Base-by-base conservation (phyloP, 1,284 basidiomycete genomes). In the Leccinum glutinopallens region DNA sequence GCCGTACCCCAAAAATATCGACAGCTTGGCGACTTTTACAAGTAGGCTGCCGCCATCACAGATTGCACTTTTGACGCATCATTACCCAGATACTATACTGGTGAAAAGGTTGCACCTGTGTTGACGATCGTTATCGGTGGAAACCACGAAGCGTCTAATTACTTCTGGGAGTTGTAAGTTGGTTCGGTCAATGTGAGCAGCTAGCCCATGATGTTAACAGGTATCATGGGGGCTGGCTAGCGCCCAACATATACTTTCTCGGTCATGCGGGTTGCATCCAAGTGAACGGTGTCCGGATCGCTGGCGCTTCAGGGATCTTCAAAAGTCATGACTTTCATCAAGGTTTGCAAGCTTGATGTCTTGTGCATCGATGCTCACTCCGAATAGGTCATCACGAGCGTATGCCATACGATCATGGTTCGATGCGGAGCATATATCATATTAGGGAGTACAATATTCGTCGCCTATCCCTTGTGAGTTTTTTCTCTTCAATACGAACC, bases 91-190 rank as follows among this genome's bases (percentile, higher is more conserved):
- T 97, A 98, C 76, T 99, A 98, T 75, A 89, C 88, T 0, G 94
- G 95, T 2, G 82, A 91, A 71, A 89, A 84, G 69, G 80, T 74
- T 7, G 97, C 97, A 0, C 96, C 96, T 0, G 78, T 97, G 6
- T 79, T 98, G 72, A 99, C 97, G 0, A 82, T 99, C 37, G 89
- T 98, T 60, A 97, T 99, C 71, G 97, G 97, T 22, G 97, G 97
- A 5, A 99, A 99, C 75, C 97, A 99, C 75, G 97, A 99, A 78
- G 95, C 95, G 4, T 96, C 94, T 62, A 97, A 96, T 73, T 98
- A 98, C 76, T 85, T 99, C 80, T 96, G 94, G 91, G 97, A 99
- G 76, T 80, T 98, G 90, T 96, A 72, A 78, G 92, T 79, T 29
- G 3, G 35, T n/a, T 33, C n/a, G 5, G n/a, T 22, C 22, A 29